Evolutionary conservation across 176 grass and related monocot species (phyloP).

Genomic region (Lolium multiflorum): DNA sequence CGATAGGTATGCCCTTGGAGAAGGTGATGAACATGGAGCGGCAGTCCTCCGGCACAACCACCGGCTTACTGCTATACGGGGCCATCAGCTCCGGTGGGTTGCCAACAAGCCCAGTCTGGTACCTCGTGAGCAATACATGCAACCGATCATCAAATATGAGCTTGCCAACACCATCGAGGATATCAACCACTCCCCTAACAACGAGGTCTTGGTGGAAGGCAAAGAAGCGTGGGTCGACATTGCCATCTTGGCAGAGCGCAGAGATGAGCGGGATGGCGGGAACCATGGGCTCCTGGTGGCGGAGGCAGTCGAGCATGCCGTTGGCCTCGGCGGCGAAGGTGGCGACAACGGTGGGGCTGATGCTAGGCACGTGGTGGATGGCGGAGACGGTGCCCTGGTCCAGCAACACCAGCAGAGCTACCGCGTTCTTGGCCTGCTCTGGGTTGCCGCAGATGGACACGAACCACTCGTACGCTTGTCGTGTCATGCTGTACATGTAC

Average conservation of each 20-base stretch:
- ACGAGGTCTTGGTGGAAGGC: constrained; percentile 50
- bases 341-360: background rate
- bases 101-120: constrained; percentile 4
- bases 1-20: no score
- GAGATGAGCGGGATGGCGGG: constrained; percentile 53
- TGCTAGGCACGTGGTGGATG: background rate
- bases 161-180: constrained; percentile 48
- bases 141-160: constrained; percentile 65
- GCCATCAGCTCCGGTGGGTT: background rate
- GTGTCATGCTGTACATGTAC: constrained; percentile 43
- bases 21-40: background rate
- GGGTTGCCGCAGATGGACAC: background rate
- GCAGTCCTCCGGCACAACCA: constrained; percentile 42
- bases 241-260: background rate
- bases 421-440: constrained; percentile 48
- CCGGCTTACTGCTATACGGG: background rate
- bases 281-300: background rate
- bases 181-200: constrained; percentile 28
- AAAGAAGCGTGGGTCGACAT: constrained; percentile 54
- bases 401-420: constrained; percentile 61
- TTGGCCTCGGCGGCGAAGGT: constrained; percentile 44
- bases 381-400: constrained; percentile 42
- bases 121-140: background rate
- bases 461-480: constrained; percentile 47
- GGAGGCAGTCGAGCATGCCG: constrained; percentile 51